Base-by-base conservation (phyloP, 129 eudicot species). In the Rutidosis leptorrhynchoides region DNA sequence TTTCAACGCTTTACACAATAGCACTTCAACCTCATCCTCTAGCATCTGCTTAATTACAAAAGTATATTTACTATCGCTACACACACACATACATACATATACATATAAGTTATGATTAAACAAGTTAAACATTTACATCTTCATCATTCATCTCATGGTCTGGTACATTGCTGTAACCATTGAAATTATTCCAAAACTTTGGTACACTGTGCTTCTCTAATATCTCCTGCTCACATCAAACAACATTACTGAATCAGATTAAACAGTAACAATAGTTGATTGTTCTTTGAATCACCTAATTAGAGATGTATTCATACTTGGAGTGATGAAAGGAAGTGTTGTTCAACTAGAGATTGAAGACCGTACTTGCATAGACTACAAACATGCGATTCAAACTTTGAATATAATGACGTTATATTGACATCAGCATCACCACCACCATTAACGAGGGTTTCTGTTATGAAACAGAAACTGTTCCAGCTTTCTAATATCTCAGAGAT, bases 171-270 rank as follows among this genome's bases (percentile, higher is more conserved):
- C 49, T 76, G 52, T 81, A 85, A 57, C 77, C 83, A 78, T 84
- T 81, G 65, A 93, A 92, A 76, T 92, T 78, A 68, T 61, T 80
- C 96, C 98, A 92, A 74, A 92, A 88, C 74, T 74, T 88, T 22
- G 85, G 63, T 48, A 85, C 86, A 29, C 84, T 72, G 25, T 85
- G 81, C 68, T 72, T 86, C 76, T 88, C 92, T 63, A 88, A 80
- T 37, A 64, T 45, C 35, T 77, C 87, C 98, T 92, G 87, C 30
- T 66, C 55, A 68, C 49, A 40, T 37, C 9, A 63, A 45, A 32
- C 78, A 66, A 73, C 66, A 12, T 58, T 33, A 49, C 25, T 43
- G 20, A 66, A 57, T 45, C 73, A 26, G 54, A 45, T 2, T 37
- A 26, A 46, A 45, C 19, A 24, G 51, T 49, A 30, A n/a, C 54